Evolutionary conservation across 306 rosid genomes (phyloP), one percentile per base, ranked within the genome.

Genomic region (Potentilla sterilis): DNA sequence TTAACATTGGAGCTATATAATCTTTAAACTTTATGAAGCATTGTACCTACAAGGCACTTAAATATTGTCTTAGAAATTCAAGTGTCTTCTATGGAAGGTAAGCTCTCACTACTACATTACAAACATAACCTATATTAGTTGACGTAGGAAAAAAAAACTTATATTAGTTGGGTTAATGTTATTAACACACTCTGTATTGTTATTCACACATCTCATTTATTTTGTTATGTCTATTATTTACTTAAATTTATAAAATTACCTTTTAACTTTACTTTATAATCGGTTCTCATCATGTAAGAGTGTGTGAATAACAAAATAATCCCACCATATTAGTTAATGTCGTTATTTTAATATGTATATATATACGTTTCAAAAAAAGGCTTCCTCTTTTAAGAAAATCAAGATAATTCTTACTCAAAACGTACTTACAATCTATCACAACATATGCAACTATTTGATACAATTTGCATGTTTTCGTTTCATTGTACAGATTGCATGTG

Each of bases 1-100:
- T 62, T 74, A 38, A 37, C 75, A 22, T 68, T 72, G 55, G 41
- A 63, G 34, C 14, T 15, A 14, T 68, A 37, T 71, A 51, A 37
- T 37, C 40, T 64, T 21, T 7, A 41, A 41, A 3, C 55, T 62
- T 63, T 49, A 72, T 41, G 67, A 79, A 72, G 28, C 35, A 65
- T n/a, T 65, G 40, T 72, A 79, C 51, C 54, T 63, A 59, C 16
- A 64, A 64, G 40, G 2, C 32, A 11, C 37, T 59, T 59, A 32
- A 69, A 55, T 44, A 58, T 44, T 43, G 32, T 69, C 42, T 58
- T 35, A 32, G 9, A 24, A 35, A 57, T 19, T 69, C 37, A 57
- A 57, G 71, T 44, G 32, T 34, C 41, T 48, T 12, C 37, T 62
- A 34, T 35, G 41, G 13, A 63, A n/a, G 57, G 37, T 42, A 75